A percentile compares a stretch with the other conserved stretches of the same genome.
These are phyloP conservation scores for Starmerella floricola DNA, from an alignment of 805 yeast species.

Conservation along the genomic window DNA sequence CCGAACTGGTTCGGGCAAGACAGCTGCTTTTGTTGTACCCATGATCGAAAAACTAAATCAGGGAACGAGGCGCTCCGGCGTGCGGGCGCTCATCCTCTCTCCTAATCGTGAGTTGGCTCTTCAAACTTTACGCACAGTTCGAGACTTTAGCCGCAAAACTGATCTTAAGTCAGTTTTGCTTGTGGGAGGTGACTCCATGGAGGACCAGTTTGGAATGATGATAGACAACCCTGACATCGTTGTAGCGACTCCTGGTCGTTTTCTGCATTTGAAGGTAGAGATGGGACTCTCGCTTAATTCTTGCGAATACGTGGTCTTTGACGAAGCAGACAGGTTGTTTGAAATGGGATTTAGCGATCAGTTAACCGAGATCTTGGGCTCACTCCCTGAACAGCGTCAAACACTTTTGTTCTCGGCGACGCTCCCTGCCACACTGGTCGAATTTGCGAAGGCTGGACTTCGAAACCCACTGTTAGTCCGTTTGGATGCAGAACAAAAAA, in stretches of 20 bases:
- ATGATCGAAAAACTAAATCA: constrained; percentile 44
- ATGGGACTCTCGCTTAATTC: constrained; percentile 77
- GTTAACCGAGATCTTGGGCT: constrained; percentile 72
- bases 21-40: constrained; percentile 92
- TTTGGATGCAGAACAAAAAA: constrained; percentile 81
- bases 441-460: constrained; percentile 94
- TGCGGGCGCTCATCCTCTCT: constrained; percentile 75
- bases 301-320: constrained; percentile 84
- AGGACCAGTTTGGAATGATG: constrained; percentile 88
- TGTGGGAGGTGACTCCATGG: constrained; percentile 98
- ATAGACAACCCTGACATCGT: constrained; percentile 88
- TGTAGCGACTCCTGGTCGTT: constrained; percentile 96
- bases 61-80: constrained; percentile 43
- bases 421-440: constrained; percentile 79
- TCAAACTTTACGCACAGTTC: constrained; percentile 80
- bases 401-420: constrained; percentile 90
- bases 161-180: constrained; percentile 68
- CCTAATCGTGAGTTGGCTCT: constrained; percentile 95
- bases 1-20: constrained; percentile 96
- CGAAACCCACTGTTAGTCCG: constrained; percentile 85
- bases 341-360: constrained; percentile 96
- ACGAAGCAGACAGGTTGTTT: constrained; percentile 92
- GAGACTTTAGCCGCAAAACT: constrained; percentile 75
- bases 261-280: constrained; percentile 87
- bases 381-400: constrained; percentile 74